These are phyloP conservation scores for Colletotrichum orchidophilum DNA, from an alignment of 2,329 filamentous ascomycete species.

Conservation along the genomic window DNA sequence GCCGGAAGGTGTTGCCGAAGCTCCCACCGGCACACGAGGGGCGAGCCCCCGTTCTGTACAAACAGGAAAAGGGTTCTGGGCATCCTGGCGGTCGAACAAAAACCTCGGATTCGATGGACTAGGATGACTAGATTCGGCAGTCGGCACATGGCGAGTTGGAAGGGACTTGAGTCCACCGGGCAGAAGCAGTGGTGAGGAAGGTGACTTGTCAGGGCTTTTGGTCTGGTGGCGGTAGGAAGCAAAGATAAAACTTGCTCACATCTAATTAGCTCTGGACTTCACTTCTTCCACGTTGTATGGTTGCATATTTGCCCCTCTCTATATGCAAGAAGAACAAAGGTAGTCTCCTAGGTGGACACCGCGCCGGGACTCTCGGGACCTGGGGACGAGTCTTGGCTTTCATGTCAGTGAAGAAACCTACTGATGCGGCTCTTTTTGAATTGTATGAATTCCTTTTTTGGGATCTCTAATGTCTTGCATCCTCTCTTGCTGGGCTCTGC, in stretches of 20 bases:
- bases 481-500: background rate
- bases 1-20: background rate
- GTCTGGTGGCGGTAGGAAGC: background rate
- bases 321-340: background rate
- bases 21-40: background rate
- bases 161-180: background rate
- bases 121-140: background rate
- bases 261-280: background rate
- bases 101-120: background rate
- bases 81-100: background rate
- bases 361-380: background rate
- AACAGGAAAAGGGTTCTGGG: background rate
- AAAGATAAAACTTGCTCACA: conserved; percentile 11
- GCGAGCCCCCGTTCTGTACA: background rate
- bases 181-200: background rate
- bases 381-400: background rate
- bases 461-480: background rate
- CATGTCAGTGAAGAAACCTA: background rate
- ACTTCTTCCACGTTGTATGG: background rate
- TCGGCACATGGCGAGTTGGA: background rate
- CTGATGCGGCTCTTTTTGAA: background rate
- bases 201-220: background rate
- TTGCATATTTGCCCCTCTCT: background rate
- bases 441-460: background rate
- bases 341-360: background rate